These are phyloP conservation scores for Dalbergia cochinchinensis DNA, from an alignment of 306 rosid genomes.

Conservation along the genomic window DNA sequence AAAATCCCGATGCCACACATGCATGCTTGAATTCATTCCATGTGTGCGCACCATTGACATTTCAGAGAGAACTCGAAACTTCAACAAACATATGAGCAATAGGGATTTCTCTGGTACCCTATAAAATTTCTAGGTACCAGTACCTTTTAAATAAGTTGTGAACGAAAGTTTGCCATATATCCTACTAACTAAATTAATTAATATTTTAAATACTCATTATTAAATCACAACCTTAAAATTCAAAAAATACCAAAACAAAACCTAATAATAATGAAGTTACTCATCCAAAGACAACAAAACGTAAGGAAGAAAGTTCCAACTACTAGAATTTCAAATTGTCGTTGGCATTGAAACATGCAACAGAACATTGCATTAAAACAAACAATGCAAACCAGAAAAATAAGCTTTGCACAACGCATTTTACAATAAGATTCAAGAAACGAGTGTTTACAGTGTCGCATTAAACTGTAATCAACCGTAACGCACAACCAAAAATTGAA, in stretches of 20 bases:
- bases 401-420: background rate
- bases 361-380: constrained; percentile 12
- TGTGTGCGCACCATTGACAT: background rate
- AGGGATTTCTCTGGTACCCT: too few species aligned
- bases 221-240: too few species aligned
- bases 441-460: background rate
- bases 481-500: background rate
- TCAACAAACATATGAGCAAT: background rate
- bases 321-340: background rate
- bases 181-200: too few species aligned
- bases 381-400: constrained; percentile 18
- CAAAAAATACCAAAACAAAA: too few species aligned
- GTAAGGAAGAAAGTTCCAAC: background rate
- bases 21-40: constrained; percentile 1
- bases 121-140: too few species aligned
- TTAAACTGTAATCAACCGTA: background rate
- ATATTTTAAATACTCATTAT: too few species aligned
- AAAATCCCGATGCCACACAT: background rate
- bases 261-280: background rate
- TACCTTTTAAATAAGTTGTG: too few species aligned
- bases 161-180: too few species aligned
- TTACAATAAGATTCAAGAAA: background rate
- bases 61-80: constrained; percentile 12
- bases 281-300: background rate
- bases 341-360: constrained; percentile 3